Percentiles rank a stretch among this genome's conserved stretches.
These are phyloP conservation scores for Apiospora malaysiana DNA, from an alignment of 2,329 filamentous ascomycete species.

Conservation along the genomic window DNA sequence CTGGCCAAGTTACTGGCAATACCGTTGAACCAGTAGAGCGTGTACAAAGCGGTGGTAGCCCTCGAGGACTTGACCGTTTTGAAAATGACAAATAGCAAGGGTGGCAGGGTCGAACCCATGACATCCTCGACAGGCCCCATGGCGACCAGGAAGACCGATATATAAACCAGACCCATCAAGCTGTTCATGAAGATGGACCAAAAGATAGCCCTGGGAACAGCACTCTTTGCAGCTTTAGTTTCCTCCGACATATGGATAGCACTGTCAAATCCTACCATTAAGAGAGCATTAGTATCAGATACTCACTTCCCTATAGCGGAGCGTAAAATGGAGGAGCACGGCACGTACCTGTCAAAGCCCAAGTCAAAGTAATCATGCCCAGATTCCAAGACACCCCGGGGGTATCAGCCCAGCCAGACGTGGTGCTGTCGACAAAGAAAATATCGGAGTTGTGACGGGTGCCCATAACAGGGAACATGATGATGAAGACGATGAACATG, in stretches of 20 bases:
- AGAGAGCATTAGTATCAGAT: not conserved
- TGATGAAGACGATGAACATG: slow-evolving; percentile 23
- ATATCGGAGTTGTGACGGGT: slow-evolving; percentile 22
- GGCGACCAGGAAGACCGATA: slow-evolving; percentile 19
- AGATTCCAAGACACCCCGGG: slow-evolving; percentile 22
- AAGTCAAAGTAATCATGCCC: slow-evolving; percentile 22
- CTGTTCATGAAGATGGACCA: slow-evolving; percentile 25
- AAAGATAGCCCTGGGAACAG: slow-evolving; percentile 23
- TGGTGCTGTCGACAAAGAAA: slow-evolving; percentile 16
- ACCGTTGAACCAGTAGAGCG: slow-evolving; percentile 4
- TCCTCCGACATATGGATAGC: slow-evolving; percentile 27
- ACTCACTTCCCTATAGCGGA: no score
- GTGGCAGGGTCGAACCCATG: slow-evolving; percentile 19
- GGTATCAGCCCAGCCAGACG: slow-evolving; percentile 24
- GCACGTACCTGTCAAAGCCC: slow-evolving; percentile 24
- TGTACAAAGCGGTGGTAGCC: slow-evolving; percentile 11
- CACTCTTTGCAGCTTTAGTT: slow-evolving; percentile 23
- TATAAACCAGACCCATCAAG: slow-evolving; percentile 21
- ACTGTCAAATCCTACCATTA: slow-evolving; percentile 20
- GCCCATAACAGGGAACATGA: slow-evolving; percentile 24
- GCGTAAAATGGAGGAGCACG: not conserved
- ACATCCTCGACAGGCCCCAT: slow-evolving; percentile 23
- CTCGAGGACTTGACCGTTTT: not conserved
- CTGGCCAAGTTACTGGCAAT: slow-evolving; percentile 21
- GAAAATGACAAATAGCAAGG: slow-evolving; percentile 20